Conservation (phyloP, 345 rosid genomes). For the Mercurialis annua region DNA sequence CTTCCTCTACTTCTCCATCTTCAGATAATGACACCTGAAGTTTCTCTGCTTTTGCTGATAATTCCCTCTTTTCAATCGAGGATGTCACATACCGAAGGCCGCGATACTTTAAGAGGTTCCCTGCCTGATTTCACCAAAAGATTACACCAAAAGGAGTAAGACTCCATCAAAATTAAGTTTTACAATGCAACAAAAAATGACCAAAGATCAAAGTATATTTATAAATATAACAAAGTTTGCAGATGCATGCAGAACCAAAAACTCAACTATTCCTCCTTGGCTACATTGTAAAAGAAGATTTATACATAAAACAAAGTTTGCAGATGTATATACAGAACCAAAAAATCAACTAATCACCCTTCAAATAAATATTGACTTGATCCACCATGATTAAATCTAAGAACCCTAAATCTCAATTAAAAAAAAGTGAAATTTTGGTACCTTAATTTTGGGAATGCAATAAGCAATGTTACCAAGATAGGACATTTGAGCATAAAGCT, state of each 20-base stretch:
- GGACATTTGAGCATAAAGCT: conserved; percentile 72
- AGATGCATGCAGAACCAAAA: no score
- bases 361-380: neutral
- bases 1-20: conserved; percentile 32
- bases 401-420: neutral
- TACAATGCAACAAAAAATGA: neutral
- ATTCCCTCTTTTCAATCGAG: conserved; percentile 62
- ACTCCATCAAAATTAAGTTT: neutral
- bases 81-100: conserved; percentile 72
- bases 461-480: conserved; percentile 79
- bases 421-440: conserved; percentile 3
- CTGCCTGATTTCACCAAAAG: conserved; percentile 45
- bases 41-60: conserved; percentile 41
- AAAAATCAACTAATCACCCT: no score
- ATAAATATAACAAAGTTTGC: no score
- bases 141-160: conserved; percentile 16
- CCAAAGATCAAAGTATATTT: no score
- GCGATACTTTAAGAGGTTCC: conserved; percentile 49
- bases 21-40: conserved; percentile 34
- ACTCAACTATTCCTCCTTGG: no score
- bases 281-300: no score
- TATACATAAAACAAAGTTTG: neutral
- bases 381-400: neutral
- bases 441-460: conserved; percentile 73
- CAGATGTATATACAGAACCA: no score